A percentile compares a stretch with the other conserved stretches of the same genome.
Evolutionary conservation across 306 rosid genomes (phyloP).

Genomic region (Ormosia semicastrata): DNA sequence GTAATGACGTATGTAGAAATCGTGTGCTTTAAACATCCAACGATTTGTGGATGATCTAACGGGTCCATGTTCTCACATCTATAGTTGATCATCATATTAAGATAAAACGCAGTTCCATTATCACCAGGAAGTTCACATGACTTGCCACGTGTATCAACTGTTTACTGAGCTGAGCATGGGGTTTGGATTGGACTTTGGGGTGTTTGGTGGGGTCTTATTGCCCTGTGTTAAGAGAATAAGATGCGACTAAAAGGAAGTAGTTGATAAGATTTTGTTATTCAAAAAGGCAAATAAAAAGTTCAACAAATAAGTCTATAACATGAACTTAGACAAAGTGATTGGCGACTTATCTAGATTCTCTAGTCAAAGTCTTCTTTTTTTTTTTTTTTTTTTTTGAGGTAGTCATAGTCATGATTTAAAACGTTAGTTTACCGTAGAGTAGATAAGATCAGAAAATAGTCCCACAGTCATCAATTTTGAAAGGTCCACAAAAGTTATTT

Average conservation of each 20-base stretch:
- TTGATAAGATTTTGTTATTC: not conserved
- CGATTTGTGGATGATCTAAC: not conserved
- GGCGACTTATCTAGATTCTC: not conserved
- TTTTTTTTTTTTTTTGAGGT: not conserved
- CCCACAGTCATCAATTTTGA: not conserved
- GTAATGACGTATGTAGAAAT: not conserved
- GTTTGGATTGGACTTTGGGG: not conserved
- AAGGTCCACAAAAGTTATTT: not conserved
- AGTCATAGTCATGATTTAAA: not conserved
- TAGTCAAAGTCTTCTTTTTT: not conserved
- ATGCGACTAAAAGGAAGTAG: too few relatives aligned
- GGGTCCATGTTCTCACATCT: not conserved
- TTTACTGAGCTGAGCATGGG: not conserved
- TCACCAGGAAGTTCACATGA: not conserved
- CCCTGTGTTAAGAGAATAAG: too few relatives aligned
- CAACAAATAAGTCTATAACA: too few relatives aligned
- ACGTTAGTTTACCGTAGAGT: not conserved
- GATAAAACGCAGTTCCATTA: not conserved
- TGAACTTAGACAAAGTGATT: not conserved
- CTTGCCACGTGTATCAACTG: not conserved
- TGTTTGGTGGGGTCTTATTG: not conserved
- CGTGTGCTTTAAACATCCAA: not conserved
- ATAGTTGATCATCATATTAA: not conserved
- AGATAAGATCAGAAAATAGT: not conserved
- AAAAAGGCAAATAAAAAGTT: not conserved